These are phyloP conservation scores for Wickerhamiella brachini DNA, from an alignment of 805 yeast species.

Conservation along the genomic window DNA sequence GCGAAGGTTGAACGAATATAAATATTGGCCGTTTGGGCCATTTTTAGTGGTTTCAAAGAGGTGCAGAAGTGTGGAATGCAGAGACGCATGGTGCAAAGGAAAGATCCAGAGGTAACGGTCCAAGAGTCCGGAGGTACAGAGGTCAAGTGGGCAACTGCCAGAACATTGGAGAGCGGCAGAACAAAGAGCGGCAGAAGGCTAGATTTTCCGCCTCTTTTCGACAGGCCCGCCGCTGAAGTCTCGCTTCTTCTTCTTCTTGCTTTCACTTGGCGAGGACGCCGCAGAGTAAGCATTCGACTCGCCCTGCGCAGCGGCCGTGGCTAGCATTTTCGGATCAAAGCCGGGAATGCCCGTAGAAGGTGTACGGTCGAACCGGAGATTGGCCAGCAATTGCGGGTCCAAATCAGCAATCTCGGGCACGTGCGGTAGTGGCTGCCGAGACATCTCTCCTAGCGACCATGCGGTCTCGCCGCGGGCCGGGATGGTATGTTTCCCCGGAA, in stretches of 20 bases:
- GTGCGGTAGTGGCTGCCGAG: slow-evolving; percentile 26
- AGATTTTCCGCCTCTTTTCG: slow-evolving; percentile 7
- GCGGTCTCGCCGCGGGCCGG: slow-evolving; percentile 22
- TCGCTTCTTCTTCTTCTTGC: slow-evolving; percentile 5
- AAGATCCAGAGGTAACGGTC: too few species aligned
- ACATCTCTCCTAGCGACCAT: slow-evolving; percentile 18
- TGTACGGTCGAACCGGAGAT: slow-evolving; percentile 51
- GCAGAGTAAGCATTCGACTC: background rate
- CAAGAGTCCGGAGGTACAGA: too few species aligned
- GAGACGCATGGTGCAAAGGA: too few species aligned
- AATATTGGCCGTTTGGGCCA: too few species aligned
- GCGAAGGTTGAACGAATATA: too few species aligned
- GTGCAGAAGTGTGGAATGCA: too few species aligned
- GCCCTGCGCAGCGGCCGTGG: slow-evolving; percentile 21
- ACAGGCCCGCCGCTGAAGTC: slow-evolving; percentile 1
- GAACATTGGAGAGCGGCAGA: too few species aligned
- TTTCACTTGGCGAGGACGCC: background rate
- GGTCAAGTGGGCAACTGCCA: too few species aligned
- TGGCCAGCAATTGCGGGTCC: slow-evolving; percentile 29
- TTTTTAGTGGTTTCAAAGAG: too few species aligned
- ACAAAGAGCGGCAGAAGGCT: background rate
- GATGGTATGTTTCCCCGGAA: slow-evolving; percentile 46
- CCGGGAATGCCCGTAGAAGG: slow-evolving; percentile 64
- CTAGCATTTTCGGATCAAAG: slow-evolving; percentile 54
- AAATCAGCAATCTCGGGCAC: slow-evolving; percentile 26